Percentiles rank a stretch among this genome's conserved stretches.
Conservation (phyloP, 805 yeast genomes). For the Yarrowia alimentaria region DNA sequence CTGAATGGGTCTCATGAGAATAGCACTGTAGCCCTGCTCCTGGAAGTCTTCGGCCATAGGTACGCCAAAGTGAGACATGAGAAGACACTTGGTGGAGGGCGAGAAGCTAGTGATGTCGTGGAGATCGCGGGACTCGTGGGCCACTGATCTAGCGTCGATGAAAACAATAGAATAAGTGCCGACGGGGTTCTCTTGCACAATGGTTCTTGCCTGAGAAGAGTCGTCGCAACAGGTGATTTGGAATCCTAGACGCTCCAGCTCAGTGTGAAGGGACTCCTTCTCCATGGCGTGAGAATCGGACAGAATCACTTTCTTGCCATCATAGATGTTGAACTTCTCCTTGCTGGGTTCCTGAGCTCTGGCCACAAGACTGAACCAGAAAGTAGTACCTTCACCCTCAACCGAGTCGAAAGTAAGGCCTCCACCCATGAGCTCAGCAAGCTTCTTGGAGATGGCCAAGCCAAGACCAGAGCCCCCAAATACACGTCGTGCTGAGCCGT, state of each 20-base stretch:
- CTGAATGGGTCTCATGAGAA: conserved; percentile 34
- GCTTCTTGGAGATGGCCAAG: conserved; percentile 49
- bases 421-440: conserved; percentile 52
- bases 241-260: conserved; percentile 42
- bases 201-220: conserved; percentile 31
- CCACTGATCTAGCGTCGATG: conserved; percentile 30
- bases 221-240: conserved; percentile 36
- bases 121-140: conserved; percentile 15
- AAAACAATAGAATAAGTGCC: conserved; percentile 32
- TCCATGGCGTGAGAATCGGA: conserved; percentile 41
- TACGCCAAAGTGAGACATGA: conserved; percentile 35
- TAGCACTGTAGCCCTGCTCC: conserved; percentile 33
- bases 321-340: conserved; percentile 30
- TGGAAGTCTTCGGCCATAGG: conserved; percentile 33
- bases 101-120: conserved; percentile 29
- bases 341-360: conserved; percentile 36
- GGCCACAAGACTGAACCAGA: conserved; percentile 44
- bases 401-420: conserved; percentile 46
- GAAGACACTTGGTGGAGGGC: conserved; percentile 32
- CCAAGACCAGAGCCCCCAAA: conserved; percentile 57
- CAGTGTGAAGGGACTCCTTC: conserved; percentile 40
- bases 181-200: conserved; percentile 28
- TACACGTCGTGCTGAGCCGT: conserved; percentile 51
- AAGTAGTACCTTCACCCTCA: conserved; percentile 50
- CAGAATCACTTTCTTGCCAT: conserved; percentile 38